A percentile compares a stretch with the other conserved stretches of the same genome.
phyloP scores from a whole-genome alignment of 1,284 basidiomycete species.

The Hymenochaete sp. region DNA sequence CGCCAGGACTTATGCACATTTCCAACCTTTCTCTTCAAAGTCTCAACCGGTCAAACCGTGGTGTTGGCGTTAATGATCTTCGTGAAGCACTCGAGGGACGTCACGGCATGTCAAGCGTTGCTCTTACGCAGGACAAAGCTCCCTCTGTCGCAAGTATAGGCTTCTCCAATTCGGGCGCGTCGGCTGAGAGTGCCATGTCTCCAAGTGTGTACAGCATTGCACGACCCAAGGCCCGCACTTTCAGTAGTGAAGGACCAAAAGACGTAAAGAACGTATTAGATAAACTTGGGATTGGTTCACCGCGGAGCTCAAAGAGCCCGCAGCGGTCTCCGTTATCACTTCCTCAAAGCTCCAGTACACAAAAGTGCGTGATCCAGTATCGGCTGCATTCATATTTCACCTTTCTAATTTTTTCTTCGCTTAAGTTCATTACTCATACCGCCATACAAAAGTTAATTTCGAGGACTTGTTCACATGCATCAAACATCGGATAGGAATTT shows the following conservation, averaged over 20 bases:
- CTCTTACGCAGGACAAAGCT: conserved; percentile 39
- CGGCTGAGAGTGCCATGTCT: conserved; percentile 17
- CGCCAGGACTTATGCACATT: conserved; percentile 79
- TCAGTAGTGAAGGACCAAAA: conserved; percentile 42
- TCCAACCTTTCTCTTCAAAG: conserved; percentile 81
- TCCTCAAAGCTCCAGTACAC: conserved; percentile 33
- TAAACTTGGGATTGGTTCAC: conserved; percentile 67
- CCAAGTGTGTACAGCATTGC: conserved; percentile 30
- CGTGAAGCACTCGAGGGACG: conserved; percentile 80
- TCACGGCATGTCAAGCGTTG: conserved; percentile 68
- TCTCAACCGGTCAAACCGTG: conserved; percentile 61
- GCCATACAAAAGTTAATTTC: conserved; percentile 24
- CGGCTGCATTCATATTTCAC: neutral
- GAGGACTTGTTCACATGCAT: neutral
- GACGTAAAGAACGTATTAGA: conserved; percentile 74
- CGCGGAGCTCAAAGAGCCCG: conserved; percentile 45
- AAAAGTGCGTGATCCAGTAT: conserved; percentile 23
- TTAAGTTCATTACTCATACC: conserved; percentile 24
- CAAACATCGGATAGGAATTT: too few relatives aligned
- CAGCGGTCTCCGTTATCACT: conserved; percentile 62
- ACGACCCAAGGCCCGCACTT: conserved; percentile 42
- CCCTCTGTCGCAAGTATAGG: conserved; percentile 71
- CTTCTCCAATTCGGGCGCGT: conserved; percentile 40
- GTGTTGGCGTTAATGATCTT: conserved; percentile 78
- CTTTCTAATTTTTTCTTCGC: neutral